Evolutionary conservation across 2,329 filamentous ascomycete genomes (phyloP).

Genomic region (Fusarium protoensiforme): DNA sequence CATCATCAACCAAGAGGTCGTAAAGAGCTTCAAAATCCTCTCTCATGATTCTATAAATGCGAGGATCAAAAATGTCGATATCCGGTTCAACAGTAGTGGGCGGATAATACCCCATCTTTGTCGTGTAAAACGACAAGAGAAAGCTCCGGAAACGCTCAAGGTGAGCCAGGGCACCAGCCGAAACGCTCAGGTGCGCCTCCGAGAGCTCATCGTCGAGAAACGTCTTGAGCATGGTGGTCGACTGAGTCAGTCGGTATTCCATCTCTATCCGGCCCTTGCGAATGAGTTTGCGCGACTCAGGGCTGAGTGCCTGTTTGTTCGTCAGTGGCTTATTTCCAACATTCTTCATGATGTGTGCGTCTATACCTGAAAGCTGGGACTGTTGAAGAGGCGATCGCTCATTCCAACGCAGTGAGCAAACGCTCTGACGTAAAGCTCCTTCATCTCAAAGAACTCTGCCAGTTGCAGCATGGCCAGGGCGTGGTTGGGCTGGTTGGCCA

Average conservation of each 20-base stretch:
- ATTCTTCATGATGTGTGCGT: constrained; percentile 15
- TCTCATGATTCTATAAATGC: constrained; percentile 70
- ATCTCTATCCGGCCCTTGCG: constrained; percentile 72
- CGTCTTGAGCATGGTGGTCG: constrained; percentile 67
- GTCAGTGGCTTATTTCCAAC: constrained; percentile 36
- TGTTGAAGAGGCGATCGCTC: constrained; percentile 68
- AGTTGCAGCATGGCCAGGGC: constrained; percentile 75
- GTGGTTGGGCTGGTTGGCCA: constrained; percentile 74
- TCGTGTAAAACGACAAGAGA: constrained; percentile 72
- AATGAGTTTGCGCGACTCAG: constrained; percentile 72
- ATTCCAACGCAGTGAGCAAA: constrained; percentile 85
- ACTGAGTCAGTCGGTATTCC: constrained; percentile 69
- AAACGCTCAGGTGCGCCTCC: constrained; percentile 72
- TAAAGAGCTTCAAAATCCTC: constrained; percentile 79
- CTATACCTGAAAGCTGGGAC: constrained; percentile 71
- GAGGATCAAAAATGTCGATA: constrained; percentile 62
- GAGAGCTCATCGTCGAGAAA: constrained; percentile 80
- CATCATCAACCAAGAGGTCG: constrained; percentile 74
- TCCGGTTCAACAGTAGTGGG: constrained; percentile 59
- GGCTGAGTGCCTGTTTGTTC: constrained; percentile 56
- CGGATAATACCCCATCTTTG: constrained; percentile 78
- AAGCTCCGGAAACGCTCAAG: constrained; percentile 79
- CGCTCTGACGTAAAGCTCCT: constrained; percentile 76
- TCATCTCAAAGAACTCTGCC: constrained; percentile 72
- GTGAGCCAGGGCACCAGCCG: constrained; percentile 70